Evolutionary conservation across 202 grass and related monocot species (phyloP).

Genomic region (Carex sylvatica): DNA sequence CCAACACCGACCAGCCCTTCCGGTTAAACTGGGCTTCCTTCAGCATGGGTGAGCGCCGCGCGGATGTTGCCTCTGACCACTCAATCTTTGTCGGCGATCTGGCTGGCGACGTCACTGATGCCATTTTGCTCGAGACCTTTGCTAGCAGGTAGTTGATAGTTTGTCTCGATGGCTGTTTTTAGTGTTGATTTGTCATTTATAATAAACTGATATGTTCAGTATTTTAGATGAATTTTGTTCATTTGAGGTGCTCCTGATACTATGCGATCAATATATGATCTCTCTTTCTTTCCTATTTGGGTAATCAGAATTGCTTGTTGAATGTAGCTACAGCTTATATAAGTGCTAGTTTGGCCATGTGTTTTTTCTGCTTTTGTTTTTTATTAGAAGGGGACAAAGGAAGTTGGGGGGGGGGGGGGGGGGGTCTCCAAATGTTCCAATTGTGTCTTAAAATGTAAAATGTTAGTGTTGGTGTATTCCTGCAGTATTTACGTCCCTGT

Average conservation of each 20-base stretch:
- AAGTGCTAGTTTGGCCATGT: not conserved
- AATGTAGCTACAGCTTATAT: not conserved
- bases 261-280: not conserved
- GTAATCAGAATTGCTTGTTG: not conserved
- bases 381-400: not conserved
- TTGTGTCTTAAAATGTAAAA: not conserved
- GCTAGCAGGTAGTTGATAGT: constrained; percentile 40
- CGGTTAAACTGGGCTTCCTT: constrained; percentile 97
- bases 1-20: constrained; percentile 89
- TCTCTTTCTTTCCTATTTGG: not conserved
- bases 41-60: constrained; percentile 86
- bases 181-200: not conserved
- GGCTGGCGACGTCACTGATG: constrained; percentile 88
- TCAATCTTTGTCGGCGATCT: constrained; percentile 97
- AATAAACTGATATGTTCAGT: not conserved
- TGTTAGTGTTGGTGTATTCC: not conserved
- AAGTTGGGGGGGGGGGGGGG: no score
- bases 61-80: constrained; percentile 73
- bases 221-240: not conserved
- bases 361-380: not conserved
- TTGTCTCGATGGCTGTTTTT: not conserved
- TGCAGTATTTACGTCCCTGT: not conserved
- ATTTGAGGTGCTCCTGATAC: not conserved
- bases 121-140: constrained; percentile 66
- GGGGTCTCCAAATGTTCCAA: not conserved